Evolutionary conservation across 768 basidiomycete species (phyloP).

Genomic region (Hebeloma cylindrosporum): DNA sequence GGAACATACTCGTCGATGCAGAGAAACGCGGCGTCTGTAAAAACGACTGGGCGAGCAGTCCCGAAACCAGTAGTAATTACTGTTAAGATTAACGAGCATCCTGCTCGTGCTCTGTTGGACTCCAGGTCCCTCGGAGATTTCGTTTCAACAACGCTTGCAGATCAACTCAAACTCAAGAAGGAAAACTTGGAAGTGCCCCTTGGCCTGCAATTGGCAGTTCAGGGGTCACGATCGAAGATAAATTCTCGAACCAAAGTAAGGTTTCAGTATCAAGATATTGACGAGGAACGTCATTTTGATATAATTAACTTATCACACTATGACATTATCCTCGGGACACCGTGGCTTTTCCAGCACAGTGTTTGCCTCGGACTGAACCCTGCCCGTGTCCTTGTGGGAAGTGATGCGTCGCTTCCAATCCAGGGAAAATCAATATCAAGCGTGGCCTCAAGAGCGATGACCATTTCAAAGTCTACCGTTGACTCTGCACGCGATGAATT

Average conservation of each 20-base stretch:
- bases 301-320: constrained; percentile 41
- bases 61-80: constrained; percentile 32
- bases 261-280: constrained; percentile 34
- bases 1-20: constrained; percentile 6
- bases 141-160: constrained; percentile 31
- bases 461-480: constrained; percentile 10
- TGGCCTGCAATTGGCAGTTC: constrained; percentile 35
- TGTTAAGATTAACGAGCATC: constrained; percentile 28
- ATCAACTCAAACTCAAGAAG: constrained; percentile 30
- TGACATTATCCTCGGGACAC: constrained; percentile 41
- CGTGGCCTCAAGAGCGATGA: constrained; percentile 10
- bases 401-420: constrained; percentile 17
- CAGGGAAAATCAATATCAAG: constrained; percentile 11
- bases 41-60: constrained; percentile 11
- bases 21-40: constrained; percentile 14
- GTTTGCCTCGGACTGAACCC: constrained; percentile 27
- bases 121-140: constrained; percentile 39
- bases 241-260: constrained; percentile 22
- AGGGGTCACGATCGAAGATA: constrained; percentile 37
- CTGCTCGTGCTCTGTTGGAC: too few relatives aligned
- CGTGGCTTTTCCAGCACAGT: constrained; percentile 35
- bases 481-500: constrained; percentile 17
- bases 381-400: constrained; percentile 26
- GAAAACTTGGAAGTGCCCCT: constrained; percentile 29
- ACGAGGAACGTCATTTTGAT: constrained; percentile 28